phyloP scores from a whole-genome alignment of 1,284 basidiomycete genomes.

The Naganishia liquefaciens region DNA sequence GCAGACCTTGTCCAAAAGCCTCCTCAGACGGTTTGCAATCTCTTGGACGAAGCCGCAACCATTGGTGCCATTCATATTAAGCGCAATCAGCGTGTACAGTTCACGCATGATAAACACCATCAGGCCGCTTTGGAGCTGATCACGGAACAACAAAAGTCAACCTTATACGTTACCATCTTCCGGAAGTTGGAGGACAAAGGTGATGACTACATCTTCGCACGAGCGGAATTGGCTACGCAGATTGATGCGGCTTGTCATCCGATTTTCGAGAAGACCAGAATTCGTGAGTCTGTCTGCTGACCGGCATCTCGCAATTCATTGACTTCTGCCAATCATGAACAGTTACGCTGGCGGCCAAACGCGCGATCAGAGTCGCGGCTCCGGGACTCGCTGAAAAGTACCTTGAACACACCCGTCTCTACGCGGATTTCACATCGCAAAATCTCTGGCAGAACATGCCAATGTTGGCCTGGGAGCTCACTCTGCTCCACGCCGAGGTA shows the following conservation, averaged over 20 bases:
- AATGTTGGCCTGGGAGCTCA: constrained; percentile 3
- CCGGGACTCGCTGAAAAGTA: constrained; percentile 29
- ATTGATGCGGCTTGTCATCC: constrained; percentile 28
- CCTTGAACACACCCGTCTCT: constrained; percentile 9
- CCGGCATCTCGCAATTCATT: background rate
- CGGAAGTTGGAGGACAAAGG: constrained; percentile 20
- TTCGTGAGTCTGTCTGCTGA: constrained; percentile 1
- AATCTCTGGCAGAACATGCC: background rate
- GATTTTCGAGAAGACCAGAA: constrained; percentile 24
- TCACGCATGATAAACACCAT: constrained; percentile 47
- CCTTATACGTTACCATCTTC: constrained; percentile 21
- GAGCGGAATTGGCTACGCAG: constrained; percentile 40
- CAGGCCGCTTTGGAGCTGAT: constrained; percentile 42
- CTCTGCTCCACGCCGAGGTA: background rate
- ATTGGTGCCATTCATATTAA: constrained; percentile 35
- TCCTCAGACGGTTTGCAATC: constrained; percentile 19
- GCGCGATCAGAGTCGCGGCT: constrained; percentile 26
- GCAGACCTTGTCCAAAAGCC: constrained; percentile 35
- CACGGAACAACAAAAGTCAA: constrained; percentile 28
- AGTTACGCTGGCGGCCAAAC: constrained; percentile 24
- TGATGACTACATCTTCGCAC: constrained; percentile 42
- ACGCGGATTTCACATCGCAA: constrained; percentile 4
- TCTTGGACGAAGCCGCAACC: constrained; percentile 30
- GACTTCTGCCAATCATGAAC: background rate
- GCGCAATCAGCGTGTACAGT: constrained; percentile 34